Percentiles rank a stretch among this genome's conserved stretches.
phyloP scores from a whole-genome alignment of 352 stramenopile genomes.

The Globisporangium perplexum region DNA sequence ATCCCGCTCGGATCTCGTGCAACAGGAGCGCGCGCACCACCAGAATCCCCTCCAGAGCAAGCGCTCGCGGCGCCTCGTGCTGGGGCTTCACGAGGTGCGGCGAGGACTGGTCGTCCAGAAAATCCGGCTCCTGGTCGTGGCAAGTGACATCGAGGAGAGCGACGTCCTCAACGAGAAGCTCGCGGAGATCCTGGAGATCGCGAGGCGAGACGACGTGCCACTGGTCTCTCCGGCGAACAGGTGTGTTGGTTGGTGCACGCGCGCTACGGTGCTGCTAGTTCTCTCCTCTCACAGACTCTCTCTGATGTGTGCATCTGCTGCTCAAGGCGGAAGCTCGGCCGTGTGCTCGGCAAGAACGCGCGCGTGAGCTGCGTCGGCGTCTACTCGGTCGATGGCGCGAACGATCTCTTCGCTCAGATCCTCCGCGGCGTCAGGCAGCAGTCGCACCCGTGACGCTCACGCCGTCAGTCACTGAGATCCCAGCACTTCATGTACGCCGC shows the following conservation, averaged over 20 bases:
- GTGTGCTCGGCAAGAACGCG: slow-evolving; percentile 89
- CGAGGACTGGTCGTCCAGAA: slow-evolving; percentile 6
- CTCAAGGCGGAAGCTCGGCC: slow-evolving; percentile 86
- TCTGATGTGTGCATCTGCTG: not conserved
- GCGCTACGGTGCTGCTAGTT: not conserved
- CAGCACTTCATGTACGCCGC: slow-evolving; percentile 39
- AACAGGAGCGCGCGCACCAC: slow-evolving; percentile 12
- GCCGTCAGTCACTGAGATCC: slow-evolving; percentile 15
- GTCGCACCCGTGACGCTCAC: too few species aligned
- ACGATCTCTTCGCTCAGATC: slow-evolving; percentile 76
- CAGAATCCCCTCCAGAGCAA: slow-evolving; percentile 10
- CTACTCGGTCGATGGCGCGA: slow-evolving; percentile 93
- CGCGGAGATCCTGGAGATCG: slow-evolving; percentile 8
- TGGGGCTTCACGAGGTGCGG: slow-evolving; percentile 14
- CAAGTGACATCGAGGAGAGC: slow-evolving; percentile 9
- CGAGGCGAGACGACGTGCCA: slow-evolving; percentile 5
- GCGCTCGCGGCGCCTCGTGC: slow-evolving; percentile 12
- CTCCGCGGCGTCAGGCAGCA: slow-evolving; percentile 2
- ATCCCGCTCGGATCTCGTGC: too few species aligned
- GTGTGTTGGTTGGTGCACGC: not conserved
- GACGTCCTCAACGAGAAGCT: slow-evolving; percentile 10
- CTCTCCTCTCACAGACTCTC: too few species aligned
- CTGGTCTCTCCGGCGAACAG: slow-evolving; percentile 9
- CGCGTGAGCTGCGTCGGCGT: slow-evolving; percentile 93
- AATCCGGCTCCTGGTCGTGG: slow-evolving; percentile 9